Conservation (phyloP, 768 basidiomycete genomes). For the Calvatia gigantea region DNA sequence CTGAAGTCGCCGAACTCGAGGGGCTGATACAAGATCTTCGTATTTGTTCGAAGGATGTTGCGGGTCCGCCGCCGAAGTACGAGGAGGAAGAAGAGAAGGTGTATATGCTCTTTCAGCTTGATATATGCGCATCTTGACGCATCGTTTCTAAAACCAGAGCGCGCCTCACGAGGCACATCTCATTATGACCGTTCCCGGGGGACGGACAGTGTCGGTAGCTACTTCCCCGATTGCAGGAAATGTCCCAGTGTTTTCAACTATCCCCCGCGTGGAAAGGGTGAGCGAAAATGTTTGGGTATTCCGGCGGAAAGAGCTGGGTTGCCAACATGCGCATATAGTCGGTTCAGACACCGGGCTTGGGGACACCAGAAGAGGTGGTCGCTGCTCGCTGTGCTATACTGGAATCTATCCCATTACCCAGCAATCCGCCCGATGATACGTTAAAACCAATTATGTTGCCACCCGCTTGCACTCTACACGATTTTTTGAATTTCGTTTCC, state of each 20-base stretch:
- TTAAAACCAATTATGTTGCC: constrained; percentile 70
- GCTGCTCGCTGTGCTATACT: constrained; percentile 54
- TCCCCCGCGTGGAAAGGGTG: constrained; percentile 5
- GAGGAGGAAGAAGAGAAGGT: constrained; percentile 32
- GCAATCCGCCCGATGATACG: constrained; percentile 58
- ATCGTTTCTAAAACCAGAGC: background rate
- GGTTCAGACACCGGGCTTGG: constrained; percentile 22
- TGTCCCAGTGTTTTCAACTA: background rate
- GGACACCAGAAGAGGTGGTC: constrained; percentile 42
- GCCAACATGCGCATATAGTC: constrained; percentile 14
- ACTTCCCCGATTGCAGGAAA: background rate
- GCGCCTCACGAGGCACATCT: background rate
- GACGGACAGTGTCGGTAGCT: constrained; percentile 15
- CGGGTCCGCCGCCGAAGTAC: constrained; percentile 32
- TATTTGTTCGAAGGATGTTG: constrained; percentile 25
- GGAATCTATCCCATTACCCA: constrained; percentile 59
- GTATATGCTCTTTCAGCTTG: background rate
- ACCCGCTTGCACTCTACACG: constrained; percentile 58
- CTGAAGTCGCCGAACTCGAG: constrained; percentile 37
- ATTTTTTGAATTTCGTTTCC: constrained; percentile 58
- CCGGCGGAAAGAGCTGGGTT: background rate
- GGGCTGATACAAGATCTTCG: constrained; percentile 34
- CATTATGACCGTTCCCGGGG: constrained; percentile 1
- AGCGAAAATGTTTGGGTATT: background rate
- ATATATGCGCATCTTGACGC: background rate